Percentiles rank a stretch among this genome's conserved stretches.
Conservation (phyloP, 352 stramenopile species). For the Globisporangium polare region DNA sequence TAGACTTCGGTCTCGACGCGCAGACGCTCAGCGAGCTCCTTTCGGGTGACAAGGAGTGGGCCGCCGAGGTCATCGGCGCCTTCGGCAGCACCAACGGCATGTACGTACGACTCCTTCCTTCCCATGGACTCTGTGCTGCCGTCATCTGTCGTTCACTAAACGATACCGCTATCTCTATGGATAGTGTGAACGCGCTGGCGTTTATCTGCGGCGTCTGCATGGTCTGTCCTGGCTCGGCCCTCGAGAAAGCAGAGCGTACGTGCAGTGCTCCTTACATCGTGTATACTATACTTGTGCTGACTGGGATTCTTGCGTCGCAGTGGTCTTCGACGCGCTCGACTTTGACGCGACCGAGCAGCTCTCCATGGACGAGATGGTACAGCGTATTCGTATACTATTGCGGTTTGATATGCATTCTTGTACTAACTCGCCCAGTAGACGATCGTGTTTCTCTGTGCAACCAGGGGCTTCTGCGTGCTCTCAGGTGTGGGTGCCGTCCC, state of each 20-base stretch:
- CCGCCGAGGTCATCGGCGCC: constrained; percentile 46
- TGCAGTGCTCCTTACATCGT: not conserved
- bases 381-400: too few species aligned
- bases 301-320: constrained; percentile 18
- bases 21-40: constrained; percentile 45
- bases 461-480: constrained; percentile 49
- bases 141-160: not conserved
- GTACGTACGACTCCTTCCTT: constrained; percentile 23
- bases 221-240: constrained; percentile 31
- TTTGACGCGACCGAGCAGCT: constrained; percentile 70
- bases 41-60: constrained; percentile 46
- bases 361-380: constrained; percentile 81
- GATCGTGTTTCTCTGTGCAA: constrained; percentile 55
- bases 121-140: not conserved
- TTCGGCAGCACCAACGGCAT: constrained; percentile 62
- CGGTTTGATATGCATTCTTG: not conserved
- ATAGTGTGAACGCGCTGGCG: constrained; percentile 59
- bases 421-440: constrained; percentile 28
- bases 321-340: constrained; percentile 73
- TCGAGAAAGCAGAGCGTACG: constrained; percentile 54
- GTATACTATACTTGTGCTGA: not conserved
- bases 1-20: constrained; percentile 66
- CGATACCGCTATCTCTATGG: not conserved
- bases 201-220: constrained; percentile 60
- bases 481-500: constrained; percentile 37